Evolutionary conservation across 2,329 filamentous ascomycete genomes (phyloP).

Genomic region (Remersonia thermophila): DNA sequence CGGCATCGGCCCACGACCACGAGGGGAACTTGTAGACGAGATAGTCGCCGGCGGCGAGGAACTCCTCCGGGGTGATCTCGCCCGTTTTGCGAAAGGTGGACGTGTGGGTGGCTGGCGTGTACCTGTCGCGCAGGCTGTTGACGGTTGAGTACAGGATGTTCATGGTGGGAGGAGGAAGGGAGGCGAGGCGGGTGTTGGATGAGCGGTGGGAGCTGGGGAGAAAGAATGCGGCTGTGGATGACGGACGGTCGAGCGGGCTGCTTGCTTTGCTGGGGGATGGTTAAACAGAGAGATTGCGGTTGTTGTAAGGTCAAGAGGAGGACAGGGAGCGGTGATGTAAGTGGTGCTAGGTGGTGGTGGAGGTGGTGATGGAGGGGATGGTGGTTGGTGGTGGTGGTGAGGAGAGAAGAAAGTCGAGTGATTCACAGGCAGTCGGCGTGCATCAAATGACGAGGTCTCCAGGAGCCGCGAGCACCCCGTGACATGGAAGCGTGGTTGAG

Average conservation of each 20-base stretch:
- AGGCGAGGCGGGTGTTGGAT: no score
- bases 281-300: no score
- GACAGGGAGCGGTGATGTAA: no score
- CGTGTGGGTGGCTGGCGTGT: constrained; percentile 76
- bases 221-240: background rate
- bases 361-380: no score
- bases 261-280: no score
- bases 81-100: constrained; percentile 91
- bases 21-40: constrained; percentile 98
- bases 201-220: background rate
- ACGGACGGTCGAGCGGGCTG: no score
- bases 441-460: constrained; percentile 7
- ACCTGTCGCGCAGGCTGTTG: constrained; percentile 81
- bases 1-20: constrained; percentile 91
- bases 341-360: no score
- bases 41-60: constrained; percentile 90
- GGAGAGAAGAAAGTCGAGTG: background rate
- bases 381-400: background rate
- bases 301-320: no score
- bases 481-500: constrained; percentile 1
- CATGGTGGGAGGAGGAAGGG: constrained; percentile 52
- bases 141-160: constrained; percentile 87
- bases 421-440: background rate
- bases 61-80: constrained; percentile 95
- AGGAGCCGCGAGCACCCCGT: constrained; percentile 1